Evolutionary conservation across 805 yeast genomes (phyloP).

Genomic region (Candida arabinofermentans): DNA sequence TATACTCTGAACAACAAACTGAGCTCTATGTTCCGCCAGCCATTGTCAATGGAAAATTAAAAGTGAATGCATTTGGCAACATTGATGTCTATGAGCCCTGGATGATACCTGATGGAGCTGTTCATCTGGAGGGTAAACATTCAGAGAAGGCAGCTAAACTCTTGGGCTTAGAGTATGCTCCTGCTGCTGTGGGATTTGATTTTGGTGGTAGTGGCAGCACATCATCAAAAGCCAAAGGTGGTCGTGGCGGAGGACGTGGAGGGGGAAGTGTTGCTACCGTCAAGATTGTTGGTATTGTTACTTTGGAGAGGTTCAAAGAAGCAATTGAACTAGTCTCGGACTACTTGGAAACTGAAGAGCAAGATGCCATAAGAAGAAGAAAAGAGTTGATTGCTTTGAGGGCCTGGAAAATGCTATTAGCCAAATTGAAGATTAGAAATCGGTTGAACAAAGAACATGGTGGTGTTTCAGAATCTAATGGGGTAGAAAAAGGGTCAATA

Average conservation of each 20-base stretch:
- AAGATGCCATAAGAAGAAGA: conserved; percentile 38
- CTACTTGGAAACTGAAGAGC: conserved; percentile 45
- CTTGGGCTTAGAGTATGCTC: conserved; percentile 73
- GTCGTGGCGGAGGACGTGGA: conserved; percentile 2
- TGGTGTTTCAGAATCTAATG: conserved; percentile 24
- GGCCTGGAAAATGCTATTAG: conserved; percentile 50
- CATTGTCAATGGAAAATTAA: conserved; percentile 60
- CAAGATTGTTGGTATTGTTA: conserved; percentile 68
- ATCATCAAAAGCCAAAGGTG: conserved; percentile 27
- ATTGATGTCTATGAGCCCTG: conserved; percentile 71
- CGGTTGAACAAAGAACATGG: conserved; percentile 51
- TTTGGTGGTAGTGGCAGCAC: conserved; percentile 37
- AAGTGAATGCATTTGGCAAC: conserved; percentile 77
- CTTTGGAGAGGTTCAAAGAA: conserved; percentile 56
- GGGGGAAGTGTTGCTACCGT: conserved; percentile 48
- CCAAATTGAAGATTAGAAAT: conserved; percentile 44
- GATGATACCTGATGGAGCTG: conserved; percentile 84
- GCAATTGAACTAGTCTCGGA: conserved; percentile 53
- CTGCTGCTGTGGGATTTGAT: conserved; percentile 85
- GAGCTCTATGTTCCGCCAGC: conserved; percentile 65
- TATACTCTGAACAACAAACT: conserved; percentile 80
- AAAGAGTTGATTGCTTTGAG: conserved; percentile 47
- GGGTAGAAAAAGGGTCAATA: conserved; percentile 10
- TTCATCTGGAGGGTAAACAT: conserved; percentile 48
- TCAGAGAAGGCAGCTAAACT: conserved; percentile 69